Percentiles rank a stretch among this genome's conserved stretches.
Evolutionary conservation across 164 flowering plant species (phyloP).

Genomic region (Hamamelis virginiana): DNA sequence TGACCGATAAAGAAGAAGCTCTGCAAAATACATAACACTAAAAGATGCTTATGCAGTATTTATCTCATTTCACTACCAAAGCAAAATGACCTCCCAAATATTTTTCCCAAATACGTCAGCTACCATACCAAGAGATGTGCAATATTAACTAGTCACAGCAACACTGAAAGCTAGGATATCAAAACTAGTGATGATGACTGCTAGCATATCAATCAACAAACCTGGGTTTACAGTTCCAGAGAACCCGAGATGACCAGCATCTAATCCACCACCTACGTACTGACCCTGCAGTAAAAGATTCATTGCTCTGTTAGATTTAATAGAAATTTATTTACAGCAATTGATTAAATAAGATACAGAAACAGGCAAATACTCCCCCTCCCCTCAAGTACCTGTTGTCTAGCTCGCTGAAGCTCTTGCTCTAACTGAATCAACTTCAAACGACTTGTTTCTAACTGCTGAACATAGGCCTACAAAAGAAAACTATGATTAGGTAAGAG

Average conservation of each 20-base stretch:
- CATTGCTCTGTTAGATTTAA: slow-evolving; percentile 3
- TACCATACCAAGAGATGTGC: background rate
- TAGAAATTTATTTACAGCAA: background rate
- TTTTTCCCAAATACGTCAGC: background rate
- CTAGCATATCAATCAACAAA: slow-evolving; percentile 27
- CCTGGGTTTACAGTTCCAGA: slow-evolving; percentile 67
- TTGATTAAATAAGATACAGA: background rate
- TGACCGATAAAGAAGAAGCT: too few species aligned
- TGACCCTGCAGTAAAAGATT: slow-evolving; percentile 52
- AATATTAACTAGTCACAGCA: slow-evolving; percentile 1
- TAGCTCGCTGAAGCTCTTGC: slow-evolving; percentile 78
- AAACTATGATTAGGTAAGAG: background rate
- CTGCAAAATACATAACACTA: background rate
- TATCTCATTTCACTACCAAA: background rate
- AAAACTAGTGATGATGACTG: background rate
- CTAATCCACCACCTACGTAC: slow-evolving; percentile 50
- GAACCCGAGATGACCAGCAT: slow-evolving; percentile 47
- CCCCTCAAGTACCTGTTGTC: slow-evolving; percentile 71
- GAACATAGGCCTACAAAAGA: slow-evolving; percentile 81
- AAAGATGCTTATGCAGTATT: background rate
- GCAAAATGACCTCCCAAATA: background rate
- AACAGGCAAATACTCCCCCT: background rate
- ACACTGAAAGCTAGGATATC: background rate
- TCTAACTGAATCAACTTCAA: slow-evolving; percentile 78
- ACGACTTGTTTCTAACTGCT: slow-evolving; percentile 85